Base-by-base conservation (phyloP, 768 basidiomycete species). In the Panaeolus cyanescens region DNA sequence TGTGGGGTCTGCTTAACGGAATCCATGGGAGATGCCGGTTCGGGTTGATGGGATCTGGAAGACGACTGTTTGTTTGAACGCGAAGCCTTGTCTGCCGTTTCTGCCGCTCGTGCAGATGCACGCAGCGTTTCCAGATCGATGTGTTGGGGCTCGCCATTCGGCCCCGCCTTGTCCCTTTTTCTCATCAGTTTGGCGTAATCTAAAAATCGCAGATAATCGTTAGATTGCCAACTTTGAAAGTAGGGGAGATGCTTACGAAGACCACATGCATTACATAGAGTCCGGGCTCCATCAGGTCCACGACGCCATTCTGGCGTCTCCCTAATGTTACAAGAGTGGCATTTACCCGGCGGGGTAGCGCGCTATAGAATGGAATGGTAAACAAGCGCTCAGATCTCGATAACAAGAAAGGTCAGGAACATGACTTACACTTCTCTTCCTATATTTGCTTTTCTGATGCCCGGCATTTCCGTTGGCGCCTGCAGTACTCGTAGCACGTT, bases 251-350 rank as follows among this genome's bases (percentile, higher is more conserved):
- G 86, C 89, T 71, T 72, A 93, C 92, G 92, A 66, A 93, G 75
- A 32, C 92, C 92, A 74, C 92, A 93, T 40, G 92, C 92, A 71
- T 93, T 93, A 70, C 92, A 93, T 67, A 93, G 71, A 7, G 92
- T 93, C 68, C 92, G 77, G 25, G 92, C 91, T 4, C 92, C 92
- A 68, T 93, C 92, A 2, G 92, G 92, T 15, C 92, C 92, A 25
- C 91, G 83, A 57, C 92, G 75, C 92, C 92, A 93, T 72, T 93
- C 92, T n/a, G 92, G 92, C 4, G 92, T 93, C 71, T 93, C 92
- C 61, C 89, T 81, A 59, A 92, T 93, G 75, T 92, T 91, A 71
- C 92, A 93, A 32, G 92, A 92, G 74, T 93, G 90, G 68, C 92
- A 93, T 70, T 93, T 92, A 9, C 91, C 91, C 4, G 92, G 92